Evolutionary conservation across 805 yeast species (phyloP).

Genomic region (Candida yuanshanica): DNA sequence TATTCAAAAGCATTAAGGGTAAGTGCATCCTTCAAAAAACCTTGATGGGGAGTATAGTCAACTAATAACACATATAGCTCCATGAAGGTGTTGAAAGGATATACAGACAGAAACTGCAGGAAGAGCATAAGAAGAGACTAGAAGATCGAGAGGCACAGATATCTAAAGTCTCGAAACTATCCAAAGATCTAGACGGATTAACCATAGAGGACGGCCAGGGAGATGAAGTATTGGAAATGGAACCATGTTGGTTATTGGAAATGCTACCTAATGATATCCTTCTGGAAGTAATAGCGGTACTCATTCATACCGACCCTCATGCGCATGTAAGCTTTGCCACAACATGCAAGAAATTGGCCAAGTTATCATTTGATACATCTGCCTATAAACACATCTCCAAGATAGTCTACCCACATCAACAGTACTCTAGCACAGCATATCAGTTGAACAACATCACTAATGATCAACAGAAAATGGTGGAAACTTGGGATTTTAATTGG

Average conservation of each 20-base stretch:
- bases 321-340: constrained; percentile 60
- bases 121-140: constrained; percentile 31
- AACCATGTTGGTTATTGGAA: constrained; percentile 37
- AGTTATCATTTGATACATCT: constrained; percentile 47
- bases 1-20: constrained; percentile 69
- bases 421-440: constrained; percentile 40
- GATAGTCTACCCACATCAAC: constrained; percentile 48
- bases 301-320: constrained; percentile 46
- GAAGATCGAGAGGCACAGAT: constrained; percentile 7
- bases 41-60: too few relatives aligned
- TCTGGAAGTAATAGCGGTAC: constrained; percentile 40
- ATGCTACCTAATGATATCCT: constrained; percentile 56
- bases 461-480: constrained; percentile 32
- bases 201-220: not conserved
- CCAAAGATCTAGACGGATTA: constrained; percentile 5
- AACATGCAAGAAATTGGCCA: constrained; percentile 52
- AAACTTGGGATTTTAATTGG: constrained; percentile 36
- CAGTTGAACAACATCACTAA: constrained; percentile 30
- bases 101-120: constrained; percentile 53
- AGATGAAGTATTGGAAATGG: constrained; percentile 9
- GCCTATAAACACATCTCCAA: constrained; percentile 48
- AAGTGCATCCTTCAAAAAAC: constrained; percentile 14
- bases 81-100: constrained; percentile 56
- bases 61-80: constrained; percentile 9
- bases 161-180: constrained; percentile 8